A percentile compares a stretch with the other conserved stretches of the same genome.
These are phyloP conservation scores for Farysia itapuensis DNA, from an alignment of 1,284 basidiomycete species.

Conservation along the genomic window DNA sequence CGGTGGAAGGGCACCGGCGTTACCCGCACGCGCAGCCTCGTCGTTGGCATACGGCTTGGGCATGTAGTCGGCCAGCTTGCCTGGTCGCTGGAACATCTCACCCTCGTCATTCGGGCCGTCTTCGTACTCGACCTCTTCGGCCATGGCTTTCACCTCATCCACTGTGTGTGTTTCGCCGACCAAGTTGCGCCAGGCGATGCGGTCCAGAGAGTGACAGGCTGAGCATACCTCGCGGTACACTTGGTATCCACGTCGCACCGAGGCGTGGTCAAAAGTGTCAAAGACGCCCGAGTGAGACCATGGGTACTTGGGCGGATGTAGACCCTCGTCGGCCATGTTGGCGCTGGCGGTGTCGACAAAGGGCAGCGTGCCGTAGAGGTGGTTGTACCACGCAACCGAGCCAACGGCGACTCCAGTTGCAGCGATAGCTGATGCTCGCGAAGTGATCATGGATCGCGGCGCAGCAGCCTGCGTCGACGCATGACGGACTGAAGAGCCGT, in stretches of 20 bases:
- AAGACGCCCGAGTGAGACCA: conserved; percentile 87
- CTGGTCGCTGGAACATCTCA: conserved; percentile 97
- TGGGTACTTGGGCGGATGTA: conserved; percentile 84
- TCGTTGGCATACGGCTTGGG: conserved; percentile 96
- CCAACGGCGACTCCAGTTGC: conserved; percentile 79
- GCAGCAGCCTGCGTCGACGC: conserved; percentile 48
- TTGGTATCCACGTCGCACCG: conserved; percentile 95
- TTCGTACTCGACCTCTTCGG: conserved; percentile 86
- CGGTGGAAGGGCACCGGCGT: conserved; percentile 92
- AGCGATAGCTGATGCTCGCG: conserved; percentile 76
- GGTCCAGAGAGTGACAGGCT: conserved; percentile 97
- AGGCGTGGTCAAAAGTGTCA: conserved; percentile 90
- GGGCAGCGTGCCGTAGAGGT: conserved; percentile 75
- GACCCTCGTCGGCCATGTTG: conserved; percentile 75
- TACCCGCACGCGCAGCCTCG: conserved; percentile 91
- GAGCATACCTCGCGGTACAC: conserved; percentile 99
- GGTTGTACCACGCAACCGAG: conserved; percentile 91
- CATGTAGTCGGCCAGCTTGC: conserved; percentile 95
- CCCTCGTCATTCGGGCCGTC: conserved; percentile 94
- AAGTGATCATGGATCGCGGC: conserved; percentile 66
- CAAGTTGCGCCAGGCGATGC: conserved; percentile 99
- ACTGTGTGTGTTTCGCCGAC: conserved; percentile 96
- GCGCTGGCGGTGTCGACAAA: conserved; percentile 51
- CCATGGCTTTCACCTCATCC: conserved; percentile 87
- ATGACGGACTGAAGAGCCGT: conserved; percentile 44